phyloP scores from a whole-genome alignment of 2,329 filamentous ascomycete species.

The Botrytis aclada region DNA sequence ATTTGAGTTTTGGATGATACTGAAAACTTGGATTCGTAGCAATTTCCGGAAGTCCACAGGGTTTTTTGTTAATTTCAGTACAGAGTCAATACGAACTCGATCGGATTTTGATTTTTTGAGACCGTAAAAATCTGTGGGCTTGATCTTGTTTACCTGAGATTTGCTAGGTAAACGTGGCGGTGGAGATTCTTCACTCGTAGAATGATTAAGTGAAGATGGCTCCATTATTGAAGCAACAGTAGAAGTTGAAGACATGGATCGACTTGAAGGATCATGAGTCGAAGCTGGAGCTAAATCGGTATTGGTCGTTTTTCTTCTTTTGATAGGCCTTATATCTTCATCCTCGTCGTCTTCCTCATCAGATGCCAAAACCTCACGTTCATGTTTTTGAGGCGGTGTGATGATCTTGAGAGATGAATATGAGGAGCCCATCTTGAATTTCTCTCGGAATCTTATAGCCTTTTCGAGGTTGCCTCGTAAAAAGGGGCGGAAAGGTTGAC shows the following conservation, averaged over 20 bases:
- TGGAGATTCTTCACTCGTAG: conserved; percentile 24
- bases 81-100: conserved; percentile 10
- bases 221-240: conserved; percentile 1
- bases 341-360: conserved; percentile 32
- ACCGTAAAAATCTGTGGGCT: conserved; percentile 28
- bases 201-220: conserved; percentile 20
- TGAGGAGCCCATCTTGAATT: conserved; percentile 27
- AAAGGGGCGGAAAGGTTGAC: conserved; percentile 21
- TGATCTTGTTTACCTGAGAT: conserved; percentile 19
- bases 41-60: conserved; percentile 26
- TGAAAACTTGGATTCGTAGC: conserved; percentile 28
- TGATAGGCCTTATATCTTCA: conserved; percentile 29
- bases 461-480: conserved; percentile 31
- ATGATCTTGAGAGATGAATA: conserved; percentile 24
- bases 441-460: conserved; percentile 17
- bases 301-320: conserved; percentile 28
- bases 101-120: background rate
- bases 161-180: conserved; percentile 16
- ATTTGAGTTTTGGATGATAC: conserved; percentile 21
- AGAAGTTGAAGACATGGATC: background rate
- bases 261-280: background rate
- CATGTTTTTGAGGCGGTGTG: conserved; percentile 7
- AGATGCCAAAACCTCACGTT: conserved; percentile 16
- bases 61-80: conserved; percentile 16
- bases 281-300: background rate